Evolutionary conservation across 2,329 filamentous ascomycete species (phyloP).

Genomic region (Phialemonium atrogriseum): DNA sequence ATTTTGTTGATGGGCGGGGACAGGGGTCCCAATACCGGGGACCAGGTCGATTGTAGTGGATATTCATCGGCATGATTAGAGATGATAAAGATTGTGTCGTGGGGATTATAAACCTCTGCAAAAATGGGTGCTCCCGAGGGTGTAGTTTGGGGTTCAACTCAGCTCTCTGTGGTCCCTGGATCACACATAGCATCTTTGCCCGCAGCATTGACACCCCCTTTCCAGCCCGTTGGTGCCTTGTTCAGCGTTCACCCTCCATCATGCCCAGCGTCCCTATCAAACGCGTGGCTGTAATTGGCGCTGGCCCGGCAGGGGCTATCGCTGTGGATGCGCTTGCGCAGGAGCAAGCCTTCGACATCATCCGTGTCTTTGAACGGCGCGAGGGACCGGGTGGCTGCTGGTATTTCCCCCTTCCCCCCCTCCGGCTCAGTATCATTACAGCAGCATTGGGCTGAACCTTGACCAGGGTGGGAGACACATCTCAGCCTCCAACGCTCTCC

Average conservation of each 20-base stretch:
- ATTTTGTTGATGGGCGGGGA: too few species aligned
- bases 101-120: too few species aligned
- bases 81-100: too few species aligned
- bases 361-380: constrained; percentile 50
- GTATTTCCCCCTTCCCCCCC: constrained; percentile 20
- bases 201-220: constrained; percentile 2
- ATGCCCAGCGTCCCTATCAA: constrained; percentile 9
- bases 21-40: too few species aligned
- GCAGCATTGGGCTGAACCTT: neutral
- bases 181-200: neutral
- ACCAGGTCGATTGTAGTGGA: constrained; percentile 2
- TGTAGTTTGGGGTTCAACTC: too few species aligned
- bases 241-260: neutral
- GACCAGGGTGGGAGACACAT: constrained; percentile 33
- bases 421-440: neutral
- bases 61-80: too few species aligned
- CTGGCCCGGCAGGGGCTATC: constrained; percentile 49
- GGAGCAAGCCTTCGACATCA: constrained; percentile 45
- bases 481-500: constrained; percentile 29
- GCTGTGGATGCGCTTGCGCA: constrained; percentile 46
- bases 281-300: constrained; percentile 46
- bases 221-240: too few species aligned
- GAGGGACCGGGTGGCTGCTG: constrained; percentile 47
- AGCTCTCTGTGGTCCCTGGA: too few species aligned
- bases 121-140: too few species aligned